Percentiles rank a stretch among this genome's conserved stretches.
phyloP scores from a whole-genome alignment of 2,329 filamentous ascomycete species.

The Aspergillus persii region DNA sequence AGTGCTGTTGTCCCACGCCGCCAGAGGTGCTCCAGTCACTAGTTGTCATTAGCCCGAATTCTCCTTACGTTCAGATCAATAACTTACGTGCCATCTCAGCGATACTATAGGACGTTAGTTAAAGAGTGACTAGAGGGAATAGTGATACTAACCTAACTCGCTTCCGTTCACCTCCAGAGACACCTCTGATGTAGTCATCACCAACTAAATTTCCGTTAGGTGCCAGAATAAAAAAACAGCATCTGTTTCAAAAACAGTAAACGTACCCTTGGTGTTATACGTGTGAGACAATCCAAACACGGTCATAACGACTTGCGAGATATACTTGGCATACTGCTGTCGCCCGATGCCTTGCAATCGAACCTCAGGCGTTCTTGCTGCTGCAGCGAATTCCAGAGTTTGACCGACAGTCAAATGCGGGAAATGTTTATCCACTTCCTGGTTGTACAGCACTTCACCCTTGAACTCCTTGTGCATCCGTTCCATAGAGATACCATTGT shows the following conservation, averaged over 20 bases:
- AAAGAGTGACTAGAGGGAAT: slow-evolving; percentile 2
- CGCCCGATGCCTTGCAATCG: slow-evolving; percentile 43
- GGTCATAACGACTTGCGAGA: slow-evolving; percentile 42
- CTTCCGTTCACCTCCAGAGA: slow-evolving; percentile 62
- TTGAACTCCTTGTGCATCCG: slow-evolving; percentile 66
- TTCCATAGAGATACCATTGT: slow-evolving; percentile 63
- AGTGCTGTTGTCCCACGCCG: slow-evolving; percentile 49
- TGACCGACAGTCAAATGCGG: slow-evolving; percentile 57
- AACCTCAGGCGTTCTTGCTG: slow-evolving; percentile 48
- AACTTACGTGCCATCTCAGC: slow-evolving; percentile 37
- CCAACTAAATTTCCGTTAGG: slow-evolving; percentile 31
- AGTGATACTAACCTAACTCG: slow-evolving; percentile 52
- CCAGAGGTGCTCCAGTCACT: slow-evolving; percentile 37
- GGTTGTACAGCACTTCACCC: slow-evolving; percentile 41
- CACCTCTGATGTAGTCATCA: slow-evolving; percentile 59
- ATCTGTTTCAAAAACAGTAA: not conserved
- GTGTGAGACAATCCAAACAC: slow-evolving; percentile 44
- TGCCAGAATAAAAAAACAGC: not conserved
- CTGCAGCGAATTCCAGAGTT: slow-evolving; percentile 57
- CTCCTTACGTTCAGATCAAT: not conserved
- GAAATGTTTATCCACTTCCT: slow-evolving; percentile 51
- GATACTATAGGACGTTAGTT: slow-evolving; percentile 27
- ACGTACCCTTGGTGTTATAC: slow-evolving; percentile 44
- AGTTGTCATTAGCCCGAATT: not conserved
- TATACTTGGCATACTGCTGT: slow-evolving; percentile 42